Base-by-base conservation (phyloP, 768 basidiomycete species). In the Hortiboletus campestris region DNA sequence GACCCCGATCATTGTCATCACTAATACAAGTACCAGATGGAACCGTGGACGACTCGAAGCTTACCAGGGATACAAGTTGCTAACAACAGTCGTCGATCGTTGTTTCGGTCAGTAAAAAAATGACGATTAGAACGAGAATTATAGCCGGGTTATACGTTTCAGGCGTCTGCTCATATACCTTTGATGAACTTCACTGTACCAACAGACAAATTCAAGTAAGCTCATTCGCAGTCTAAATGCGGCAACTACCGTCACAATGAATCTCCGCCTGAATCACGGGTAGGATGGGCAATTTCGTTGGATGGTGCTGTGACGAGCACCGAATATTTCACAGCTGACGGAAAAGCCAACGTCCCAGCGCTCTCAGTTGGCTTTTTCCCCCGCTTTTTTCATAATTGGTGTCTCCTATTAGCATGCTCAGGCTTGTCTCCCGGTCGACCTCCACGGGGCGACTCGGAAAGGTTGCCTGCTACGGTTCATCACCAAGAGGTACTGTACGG, bases 371-470 rank as follows among this genome's bases (percentile, higher is more conserved):
- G 49, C 62, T 61, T 65, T 66, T 59, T 58, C 53, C 60, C 56
- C 51, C 46, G 44, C 51, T 12, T 50, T 40, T 65, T 60, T 57
- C 49, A 36, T 39, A 46, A 39, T 50, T 59, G 55, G 63, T 62
- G 55, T 55, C 61, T 53, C 58, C 58, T 44, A 38, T 38, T 60
- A 64, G 60, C 57, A 89, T 89, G 88, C 75, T 88, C 68, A 84
- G 88, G 66, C 76, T 89, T 60, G 86, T 88, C 44, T 82, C 85
- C 72, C 80, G 82, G 71, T 82, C 87, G 57, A 72, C 84, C 58
- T 80, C 85, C 61, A 78, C 82, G 78, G 84, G 87, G 64, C 78
- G 83, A 75, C 80, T 90, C 78, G 84, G 84, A 72, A 86, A 82
- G 71, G 81, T 80, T 63, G 77, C 75, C 58, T 74, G 72, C 60